A percentile compares a stretch with the other conserved stretches of the same genome.
These are phyloP conservation scores for Spergularia azorica DNA, from an alignment of 179 eudicot genomes.

Conservation along the genomic window DNA sequence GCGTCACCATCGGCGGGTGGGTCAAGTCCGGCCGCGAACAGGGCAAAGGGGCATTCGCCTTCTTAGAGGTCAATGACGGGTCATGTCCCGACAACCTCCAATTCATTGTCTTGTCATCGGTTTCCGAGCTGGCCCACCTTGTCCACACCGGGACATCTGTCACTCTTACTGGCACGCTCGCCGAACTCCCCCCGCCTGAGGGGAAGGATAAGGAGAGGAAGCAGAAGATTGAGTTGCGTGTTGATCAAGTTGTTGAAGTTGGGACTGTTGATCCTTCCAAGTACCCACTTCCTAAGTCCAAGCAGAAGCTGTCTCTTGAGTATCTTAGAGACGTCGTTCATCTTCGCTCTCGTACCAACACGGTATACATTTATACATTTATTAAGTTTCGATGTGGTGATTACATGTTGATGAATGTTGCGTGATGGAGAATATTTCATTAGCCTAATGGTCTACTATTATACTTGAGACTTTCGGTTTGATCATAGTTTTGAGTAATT, in stretches of 20 bases:
- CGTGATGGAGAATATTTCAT: no score
- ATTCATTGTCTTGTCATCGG: conserved; percentile 56
- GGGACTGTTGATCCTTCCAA: conserved; percentile 72
- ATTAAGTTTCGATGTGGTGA: no score
- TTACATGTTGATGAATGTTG: no score
- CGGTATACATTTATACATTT: conserved; percentile 34
- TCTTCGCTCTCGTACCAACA: conserved; percentile 81
- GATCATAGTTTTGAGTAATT: no score
- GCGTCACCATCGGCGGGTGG: conserved; percentile 78
- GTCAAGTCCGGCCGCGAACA: conserved; percentile 88
- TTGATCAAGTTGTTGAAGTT: conserved; percentile 50
- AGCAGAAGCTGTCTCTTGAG: conserved; percentile 56
- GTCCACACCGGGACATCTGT: conserved; percentile 73
- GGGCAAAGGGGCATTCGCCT: conserved; percentile 74
- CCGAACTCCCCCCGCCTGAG: conserved; percentile 59
- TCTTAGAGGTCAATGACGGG: conserved; percentile 83
- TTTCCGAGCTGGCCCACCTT: conserved; percentile 42
- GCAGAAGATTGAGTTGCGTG: conserved; percentile 77
- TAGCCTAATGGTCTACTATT: no score
- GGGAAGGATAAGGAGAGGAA: conserved; percentile 32
- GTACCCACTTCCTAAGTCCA: conserved; percentile 85
- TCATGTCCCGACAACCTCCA: conserved; percentile 76
- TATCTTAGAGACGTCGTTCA: conserved; percentile 72
- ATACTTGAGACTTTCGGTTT: no score
- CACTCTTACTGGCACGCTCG: conserved; percentile 59